Conservation (phyloP, 352 stramenopile species). For the Peronospora destructor region DNA sequence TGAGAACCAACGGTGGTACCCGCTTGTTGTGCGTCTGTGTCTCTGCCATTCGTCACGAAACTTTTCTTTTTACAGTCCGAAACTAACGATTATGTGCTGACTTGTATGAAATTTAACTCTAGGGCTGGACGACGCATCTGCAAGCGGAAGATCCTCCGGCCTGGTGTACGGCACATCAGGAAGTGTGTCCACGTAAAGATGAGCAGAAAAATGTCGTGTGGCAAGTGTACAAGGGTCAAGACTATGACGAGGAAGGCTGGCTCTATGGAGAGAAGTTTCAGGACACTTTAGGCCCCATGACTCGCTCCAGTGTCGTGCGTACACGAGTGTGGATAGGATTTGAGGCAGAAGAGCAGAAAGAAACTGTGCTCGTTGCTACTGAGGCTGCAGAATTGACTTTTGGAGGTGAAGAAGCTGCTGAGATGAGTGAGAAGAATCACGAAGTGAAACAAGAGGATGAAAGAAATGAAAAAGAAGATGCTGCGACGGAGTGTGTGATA, state of each 20-base stretch:
- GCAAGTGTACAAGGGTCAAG: constrained; percentile 75
- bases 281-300: constrained; percentile 58
- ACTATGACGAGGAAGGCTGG: constrained; percentile 84
- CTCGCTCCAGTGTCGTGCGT: constrained; percentile 56
- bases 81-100: neutral
- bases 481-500: neutral
- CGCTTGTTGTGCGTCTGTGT: constrained; percentile 51
- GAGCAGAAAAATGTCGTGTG: constrained; percentile 59
- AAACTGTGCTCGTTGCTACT: constrained; percentile 1
- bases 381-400: constrained; percentile 2
- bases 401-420: constrained; percentile 4
- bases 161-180: constrained; percentile 49
- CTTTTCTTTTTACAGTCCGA: neutral
- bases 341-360: constrained; percentile 29
- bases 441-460: neutral
- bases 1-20: constrained; percentile 84
- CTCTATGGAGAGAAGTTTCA: constrained; percentile 69
- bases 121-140: constrained; percentile 73
- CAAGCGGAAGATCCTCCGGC: constrained; percentile 61
- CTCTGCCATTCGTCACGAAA: neutral
- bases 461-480: constrained; percentile 4
- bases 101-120: neutral
- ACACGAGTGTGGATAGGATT: constrained; percentile 72
- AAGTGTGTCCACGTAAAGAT: constrained; percentile 40
- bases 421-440: constrained; percentile 10